Percentiles rank a stretch among this genome's conserved stretches.
phyloP scores from a whole-genome alignment of 352 stramenopile species.

The Peronospora belbahrii region DNA sequence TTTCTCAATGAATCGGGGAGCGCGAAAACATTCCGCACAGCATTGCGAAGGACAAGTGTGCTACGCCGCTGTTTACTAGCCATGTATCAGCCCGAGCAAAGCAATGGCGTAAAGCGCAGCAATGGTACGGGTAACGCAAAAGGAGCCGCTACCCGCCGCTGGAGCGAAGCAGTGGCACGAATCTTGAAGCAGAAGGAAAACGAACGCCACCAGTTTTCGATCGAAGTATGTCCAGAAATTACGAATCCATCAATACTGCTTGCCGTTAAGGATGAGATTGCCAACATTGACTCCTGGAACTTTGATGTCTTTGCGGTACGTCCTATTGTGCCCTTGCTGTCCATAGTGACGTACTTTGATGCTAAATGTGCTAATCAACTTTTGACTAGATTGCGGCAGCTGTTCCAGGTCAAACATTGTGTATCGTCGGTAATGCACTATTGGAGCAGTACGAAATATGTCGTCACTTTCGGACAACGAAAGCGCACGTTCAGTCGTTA shows the following conservation, averaged over 20 bases:
- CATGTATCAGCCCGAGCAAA: slow-evolving; percentile 49
- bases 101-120: slow-evolving; percentile 16
- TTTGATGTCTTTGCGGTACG: slow-evolving; percentile 64
- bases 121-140: slow-evolving; percentile 11
- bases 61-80: slow-evolving; percentile 58
- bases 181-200: slow-evolving; percentile 35
- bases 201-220: slow-evolving; percentile 24
- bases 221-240: slow-evolving; percentile 56
- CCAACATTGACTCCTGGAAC: slow-evolving; percentile 50
- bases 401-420: slow-evolving; percentile 47
- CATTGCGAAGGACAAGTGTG: slow-evolving; percentile 64
- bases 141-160: slow-evolving; percentile 29
- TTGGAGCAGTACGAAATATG: slow-evolving; percentile 64
- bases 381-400: slow-evolving; percentile 34
- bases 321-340: background rate
- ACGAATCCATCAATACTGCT: slow-evolving; percentile 35
- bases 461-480: slow-evolving; percentile 53
- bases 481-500: slow-evolving; percentile 44
- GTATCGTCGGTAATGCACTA: slow-evolving; percentile 67
- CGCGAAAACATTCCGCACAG: slow-evolving; percentile 57
- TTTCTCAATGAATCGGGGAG: slow-evolving; percentile 74
- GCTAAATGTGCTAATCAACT: background rate
- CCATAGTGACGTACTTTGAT: background rate
- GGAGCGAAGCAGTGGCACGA: slow-evolving; percentile 27
- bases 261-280: slow-evolving; percentile 44